Base-by-base conservation (phyloP, 2,329 filamentous ascomycete genomes). In the Talaromyces sp. region DNA sequence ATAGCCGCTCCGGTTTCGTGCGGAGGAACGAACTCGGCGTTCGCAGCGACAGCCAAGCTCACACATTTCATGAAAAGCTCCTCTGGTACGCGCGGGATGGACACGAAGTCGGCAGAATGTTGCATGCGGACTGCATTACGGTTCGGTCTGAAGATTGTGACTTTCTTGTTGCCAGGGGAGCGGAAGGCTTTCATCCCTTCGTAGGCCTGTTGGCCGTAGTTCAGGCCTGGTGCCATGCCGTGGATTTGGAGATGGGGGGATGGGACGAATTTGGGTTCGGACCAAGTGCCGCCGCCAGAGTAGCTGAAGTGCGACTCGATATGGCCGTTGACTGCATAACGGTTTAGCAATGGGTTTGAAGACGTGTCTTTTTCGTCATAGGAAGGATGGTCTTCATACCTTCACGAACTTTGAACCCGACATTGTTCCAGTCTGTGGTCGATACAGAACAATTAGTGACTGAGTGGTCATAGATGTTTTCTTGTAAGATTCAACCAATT, bases 141-240 rank as follows among this genome's bases (percentile, higher is more conserved):
- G 68, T 87, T 82, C 0, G 93, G 89, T 4, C 93, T 88, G 84
- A 97, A 97, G 73, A 97, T 84, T 71, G 86, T 84, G 77, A 97
- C 92, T 60, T 43, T 48, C 17, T 56, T 59, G 11, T 77, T 75
- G 60, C 80, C 71, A 59, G 82, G 78, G 57, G 73, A 70, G 62
- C 93, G 91, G 82, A 97, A 97, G 57, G 93, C 92, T 76, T 97
- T 97, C 72, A 97, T 85, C n/a, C 94, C 94, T 74, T 99, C 94
- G 80, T 96, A 99, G 67, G 91, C 93, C 78, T 97, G 94, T 72
- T 96, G 91, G 59, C 93, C 91, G 74, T 99, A 99, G 81, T 99
- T 99, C 64, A 97, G 84, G 43, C 86, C 93, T 0, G 94, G 92
- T 0, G 92, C 87, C 89, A 99, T 94, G 74, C 93, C 94, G 75